Conservation (phyloP, 768 basidiomycete genomes). For the Boletus rubescentipes region DNA sequence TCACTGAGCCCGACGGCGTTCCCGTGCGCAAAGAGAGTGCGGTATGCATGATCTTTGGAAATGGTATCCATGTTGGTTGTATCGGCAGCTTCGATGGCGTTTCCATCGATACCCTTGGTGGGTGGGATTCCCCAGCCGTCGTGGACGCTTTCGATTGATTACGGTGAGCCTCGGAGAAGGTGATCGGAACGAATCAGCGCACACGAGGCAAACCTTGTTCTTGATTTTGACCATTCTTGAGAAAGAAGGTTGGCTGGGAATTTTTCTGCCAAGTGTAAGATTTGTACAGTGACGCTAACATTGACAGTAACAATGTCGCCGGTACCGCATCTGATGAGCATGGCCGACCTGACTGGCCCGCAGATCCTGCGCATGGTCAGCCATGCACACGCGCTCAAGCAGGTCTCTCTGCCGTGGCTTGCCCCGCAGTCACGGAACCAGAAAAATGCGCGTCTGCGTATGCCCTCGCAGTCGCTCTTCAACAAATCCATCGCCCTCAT, state of each 20-base stretch:
- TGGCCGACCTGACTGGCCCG: slow-evolving; percentile 79
- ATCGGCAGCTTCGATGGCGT: slow-evolving; percentile 82
- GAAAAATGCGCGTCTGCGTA: slow-evolving; percentile 41
- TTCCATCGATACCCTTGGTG: slow-evolving; percentile 70
- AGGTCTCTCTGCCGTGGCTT: slow-evolving; percentile 65
- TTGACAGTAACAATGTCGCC: slow-evolving; percentile 19
- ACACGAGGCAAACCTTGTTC: slow-evolving; percentile 93
- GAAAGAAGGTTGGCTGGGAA: too few species aligned
- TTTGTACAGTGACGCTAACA: too few species aligned
- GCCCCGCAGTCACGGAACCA: slow-evolving; percentile 41
- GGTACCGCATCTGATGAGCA: slow-evolving; percentile 76
- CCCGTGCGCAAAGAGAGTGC: slow-evolving; percentile 80
- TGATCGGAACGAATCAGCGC: slow-evolving; percentile 24
- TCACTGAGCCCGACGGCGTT: slow-evolving; percentile 91
- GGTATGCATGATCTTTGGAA: slow-evolving; percentile 69
- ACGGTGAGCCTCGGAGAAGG: background rate
- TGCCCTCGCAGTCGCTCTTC: slow-evolving; percentile 74
- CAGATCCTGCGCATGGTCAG: slow-evolving; percentile 69
- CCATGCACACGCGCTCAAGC: slow-evolving; percentile 67
- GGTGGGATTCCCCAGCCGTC: slow-evolving; percentile 92
- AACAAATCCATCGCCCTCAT: slow-evolving; percentile 85
- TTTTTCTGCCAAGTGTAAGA: too few species aligned
- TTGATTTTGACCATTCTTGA: slow-evolving; percentile 54
- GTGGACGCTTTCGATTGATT: slow-evolving; percentile 62
- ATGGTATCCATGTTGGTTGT: slow-evolving; percentile 91